Conservation (phyloP, 306 rosid genomes). For the Begonia loranthoides region DNA sequence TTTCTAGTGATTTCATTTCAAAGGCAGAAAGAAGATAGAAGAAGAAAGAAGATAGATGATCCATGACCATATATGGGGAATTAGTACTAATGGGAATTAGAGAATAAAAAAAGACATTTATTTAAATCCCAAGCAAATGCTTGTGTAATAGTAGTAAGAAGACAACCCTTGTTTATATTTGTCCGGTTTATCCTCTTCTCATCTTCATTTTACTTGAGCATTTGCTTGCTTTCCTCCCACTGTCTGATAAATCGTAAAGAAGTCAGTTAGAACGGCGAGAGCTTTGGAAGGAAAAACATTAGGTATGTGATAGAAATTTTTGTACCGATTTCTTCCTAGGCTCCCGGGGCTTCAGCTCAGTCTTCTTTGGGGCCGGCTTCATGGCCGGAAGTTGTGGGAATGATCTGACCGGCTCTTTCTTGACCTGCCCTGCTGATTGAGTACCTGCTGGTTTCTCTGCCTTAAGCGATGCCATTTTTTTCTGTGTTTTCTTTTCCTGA, state of each 20-base stretch:
- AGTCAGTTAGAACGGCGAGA: no score
- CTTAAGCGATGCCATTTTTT: conserved; percentile 54
- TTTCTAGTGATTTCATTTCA: no score
- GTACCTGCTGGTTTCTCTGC: conserved; percentile 29
- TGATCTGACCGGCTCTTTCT: conserved; percentile 30
- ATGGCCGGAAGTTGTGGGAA: conserved; percentile 36
- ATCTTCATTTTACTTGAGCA: neutral
- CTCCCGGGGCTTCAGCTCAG: conserved; percentile 33
- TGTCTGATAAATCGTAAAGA: neutral
- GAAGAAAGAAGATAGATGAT: no score
- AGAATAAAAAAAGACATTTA: no score
- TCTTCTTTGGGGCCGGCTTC: conserved; percentile 47
- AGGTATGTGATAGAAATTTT: neutral
- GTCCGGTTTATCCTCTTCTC: neutral
- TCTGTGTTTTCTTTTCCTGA: no score
- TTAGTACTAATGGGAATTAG: no score
- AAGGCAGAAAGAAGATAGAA: no score
- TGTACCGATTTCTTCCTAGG: conserved; percentile 29
- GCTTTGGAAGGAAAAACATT: no score
- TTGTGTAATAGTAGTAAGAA: neutral
- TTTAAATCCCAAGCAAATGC: neutral
- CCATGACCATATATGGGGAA: no score
- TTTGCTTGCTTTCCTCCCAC: neutral
- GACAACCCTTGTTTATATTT: neutral
- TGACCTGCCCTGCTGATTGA: conserved; percentile 21